These are phyloP conservation scores for Naematelia aurantialba DNA, from an alignment of 768 basidiomycete species.

Conservation along the genomic window DNA sequence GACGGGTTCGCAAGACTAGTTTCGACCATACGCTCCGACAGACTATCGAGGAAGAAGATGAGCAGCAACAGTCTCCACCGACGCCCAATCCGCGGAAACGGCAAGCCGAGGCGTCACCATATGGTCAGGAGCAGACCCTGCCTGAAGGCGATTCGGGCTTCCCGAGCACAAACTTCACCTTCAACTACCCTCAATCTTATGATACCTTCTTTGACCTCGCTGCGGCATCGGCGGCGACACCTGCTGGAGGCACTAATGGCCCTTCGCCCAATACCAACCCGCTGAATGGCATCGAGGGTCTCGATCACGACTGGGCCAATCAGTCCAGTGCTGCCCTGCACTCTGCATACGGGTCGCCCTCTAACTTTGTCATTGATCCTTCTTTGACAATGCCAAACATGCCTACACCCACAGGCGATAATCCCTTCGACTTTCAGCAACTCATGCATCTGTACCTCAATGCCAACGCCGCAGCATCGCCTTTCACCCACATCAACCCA, in stretches of 20 bases:
- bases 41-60: slow-evolving; percentile 57
- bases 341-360: slow-evolving; percentile 31
- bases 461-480: slow-evolving; percentile 43
- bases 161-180: slow-evolving; percentile 49
- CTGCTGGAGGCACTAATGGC: slow-evolving; percentile 17
- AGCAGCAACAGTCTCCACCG: slow-evolving; percentile 51
- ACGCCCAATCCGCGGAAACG: slow-evolving; percentile 48
- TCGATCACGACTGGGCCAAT: slow-evolving; percentile 14
- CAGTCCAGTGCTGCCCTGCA: slow-evolving; percentile 13
- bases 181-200: slow-evolving; percentile 45
- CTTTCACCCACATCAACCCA: slow-evolving; percentile 66
- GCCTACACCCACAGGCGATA: slow-evolving; percentile 19
- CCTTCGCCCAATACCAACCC: slow-evolving; percentile 3
- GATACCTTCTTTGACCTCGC: slow-evolving; percentile 50
- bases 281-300: not conserved
- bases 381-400: slow-evolving; percentile 17
- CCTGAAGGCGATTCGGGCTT: slow-evolving; percentile 38
- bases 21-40: slow-evolving; percentile 86
- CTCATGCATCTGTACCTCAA: slow-evolving; percentile 50
- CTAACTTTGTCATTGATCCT: slow-evolving; percentile 13
- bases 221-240: slow-evolving; percentile 41
- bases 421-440: slow-evolving; percentile 49
- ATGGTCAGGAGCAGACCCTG: slow-evolving; percentile 16
- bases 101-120: slow-evolving; percentile 44
- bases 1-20: slow-evolving; percentile 86